phyloP scores from a whole-genome alignment of 2,329 filamentous ascomycete species.

The Aspergillus flavus region DNA sequence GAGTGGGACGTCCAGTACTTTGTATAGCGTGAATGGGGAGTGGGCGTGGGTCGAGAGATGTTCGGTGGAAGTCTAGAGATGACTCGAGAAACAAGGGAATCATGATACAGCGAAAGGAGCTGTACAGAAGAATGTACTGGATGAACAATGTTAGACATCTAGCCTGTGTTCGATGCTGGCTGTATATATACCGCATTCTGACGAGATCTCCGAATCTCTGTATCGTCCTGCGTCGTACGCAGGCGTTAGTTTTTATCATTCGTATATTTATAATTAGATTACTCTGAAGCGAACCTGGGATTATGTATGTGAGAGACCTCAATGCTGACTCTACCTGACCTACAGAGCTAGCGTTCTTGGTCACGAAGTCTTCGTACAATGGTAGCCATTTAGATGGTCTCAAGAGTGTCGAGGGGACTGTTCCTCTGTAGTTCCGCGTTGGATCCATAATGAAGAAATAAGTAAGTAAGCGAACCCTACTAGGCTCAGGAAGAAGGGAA shows the following conservation, averaged over 20 bases:
- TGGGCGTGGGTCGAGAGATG: conserved; percentile 53
- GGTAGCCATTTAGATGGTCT: conserved; percentile 44
- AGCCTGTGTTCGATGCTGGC: background rate
- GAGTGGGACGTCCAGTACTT: conserved; percentile 64
- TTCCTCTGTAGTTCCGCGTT: conserved; percentile 28
- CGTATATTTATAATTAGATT: background rate
- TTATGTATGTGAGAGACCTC: conserved; percentile 91
- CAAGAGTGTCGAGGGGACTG: conserved; percentile 33
- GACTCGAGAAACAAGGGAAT: conserved; percentile 74
- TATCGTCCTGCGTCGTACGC: conserved; percentile 38
- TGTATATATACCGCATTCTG: conserved; percentile 68
- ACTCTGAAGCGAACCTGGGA: conserved; percentile 62
- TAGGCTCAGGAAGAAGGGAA: background rate
- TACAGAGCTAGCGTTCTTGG: conserved; percentile 90
- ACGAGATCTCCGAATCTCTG: conserved; percentile 85
- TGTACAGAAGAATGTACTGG: conserved; percentile 82
- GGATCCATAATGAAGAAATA: conserved; percentile 35
- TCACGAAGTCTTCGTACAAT: conserved; percentile 73
- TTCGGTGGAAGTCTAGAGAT: conserved; percentile 58
- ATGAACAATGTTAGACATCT: conserved; percentile 12
- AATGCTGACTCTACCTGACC: conserved; percentile 93
- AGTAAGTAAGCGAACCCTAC: conserved; percentile 2
- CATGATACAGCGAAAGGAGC: conserved; percentile 89
- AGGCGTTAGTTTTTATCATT: conserved; percentile 9
- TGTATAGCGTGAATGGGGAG: conserved; percentile 65